These are phyloP conservation scores for Trichomonascus vanleenenianus DNA, from an alignment of 805 yeast species.

Conservation along the genomic window DNA sequence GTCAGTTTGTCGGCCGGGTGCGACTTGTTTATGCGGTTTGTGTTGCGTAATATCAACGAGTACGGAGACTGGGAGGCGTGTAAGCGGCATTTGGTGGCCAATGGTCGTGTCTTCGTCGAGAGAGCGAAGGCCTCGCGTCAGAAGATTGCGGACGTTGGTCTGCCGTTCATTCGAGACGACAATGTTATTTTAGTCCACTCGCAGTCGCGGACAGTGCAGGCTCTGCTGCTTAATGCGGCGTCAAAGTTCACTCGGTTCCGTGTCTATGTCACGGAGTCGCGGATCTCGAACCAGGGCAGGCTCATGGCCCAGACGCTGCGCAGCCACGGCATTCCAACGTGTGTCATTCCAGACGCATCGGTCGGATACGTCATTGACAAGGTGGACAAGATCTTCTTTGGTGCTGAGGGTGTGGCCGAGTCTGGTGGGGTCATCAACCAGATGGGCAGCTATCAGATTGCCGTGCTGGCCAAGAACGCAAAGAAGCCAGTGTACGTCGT, in stretches of 20 bases:
- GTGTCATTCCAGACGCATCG: constrained; percentile 83
- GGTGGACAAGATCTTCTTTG: constrained; percentile 89
- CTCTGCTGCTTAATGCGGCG: constrained; percentile 69
- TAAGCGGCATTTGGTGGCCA: constrained; percentile 77
- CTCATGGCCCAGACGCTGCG: constrained; percentile 63
- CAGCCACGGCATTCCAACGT: constrained; percentile 73
- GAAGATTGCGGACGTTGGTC: constrained; percentile 80
- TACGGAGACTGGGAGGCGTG: constrained; percentile 93
- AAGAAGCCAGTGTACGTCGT: constrained; percentile 92
- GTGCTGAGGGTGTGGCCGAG: constrained; percentile 99
- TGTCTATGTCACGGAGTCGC: constrained; percentile 87
- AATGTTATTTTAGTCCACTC: constrained; percentile 87
- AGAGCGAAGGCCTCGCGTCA: constrained; percentile 87
- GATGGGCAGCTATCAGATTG: constrained; percentile 89
- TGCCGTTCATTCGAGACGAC: constrained; percentile 86
- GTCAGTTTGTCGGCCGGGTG: constrained; percentile 95
- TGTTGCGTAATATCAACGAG: constrained; percentile 76
- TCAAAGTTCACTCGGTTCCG: constrained; percentile 73
- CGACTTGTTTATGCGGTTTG: constrained; percentile 91
- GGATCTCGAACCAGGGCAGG: constrained; percentile 72
- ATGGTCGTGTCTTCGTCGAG: constrained; percentile 84
- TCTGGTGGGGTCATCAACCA: constrained; percentile 95
- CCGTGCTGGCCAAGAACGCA: constrained; percentile 82
- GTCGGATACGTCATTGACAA: constrained; percentile 89
- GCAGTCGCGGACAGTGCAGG: constrained; percentile 80